Evolutionary conservation across 1,139 yeast genomes (phyloP), one percentile per base, ranked within the genome.

Genomic region (Candida sanyaensis): DNA sequence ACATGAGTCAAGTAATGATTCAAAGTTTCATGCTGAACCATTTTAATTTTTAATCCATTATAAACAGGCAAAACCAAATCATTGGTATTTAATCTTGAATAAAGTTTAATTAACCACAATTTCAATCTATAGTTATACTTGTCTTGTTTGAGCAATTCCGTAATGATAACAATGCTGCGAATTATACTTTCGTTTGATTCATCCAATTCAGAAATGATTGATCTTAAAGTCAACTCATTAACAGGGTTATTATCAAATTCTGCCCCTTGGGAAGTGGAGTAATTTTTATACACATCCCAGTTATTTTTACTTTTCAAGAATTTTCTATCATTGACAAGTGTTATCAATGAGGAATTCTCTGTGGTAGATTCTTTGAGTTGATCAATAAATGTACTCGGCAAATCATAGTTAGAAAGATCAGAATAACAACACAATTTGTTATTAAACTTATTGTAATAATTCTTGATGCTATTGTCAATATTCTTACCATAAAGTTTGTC

Each of bases 1-100:
- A 89, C 71, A 0, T 83, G 73, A 6, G 74, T 61, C 11, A 88
- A 61, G 50, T 77, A 73, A 53, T 86, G 84, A 12, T 84, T 78
- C 46, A 91, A 65, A 0, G 93, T 82, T 60, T 93, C 98, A 52
- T 80, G 75, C 64, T 93, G 99, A 10, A 91, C 68, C 71, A 86
- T 86, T 59, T 87, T 88, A 52, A 91, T 80, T 41, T 83, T 80
- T 45, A 93, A 68, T 0, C 71, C 58, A 6, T 79, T 69, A 60
- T 77, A 84, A 46, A 83, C 80, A 9, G 68, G 68, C 12, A 68
- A 57, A 3, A 93, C 84, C 42, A 71, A 63, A 2, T 77, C 64
- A 33, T 73, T 73, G 9, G 83, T 72, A 41, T 91, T 90, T 9
- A 90, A 61, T 34, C 77, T 67, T 12, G 80, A 71, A 62, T 88